These are phyloP conservation scores for Boletus subparvulus DNA, from an alignment of 768 basidiomycete species.

Conservation along the genomic window DNA sequence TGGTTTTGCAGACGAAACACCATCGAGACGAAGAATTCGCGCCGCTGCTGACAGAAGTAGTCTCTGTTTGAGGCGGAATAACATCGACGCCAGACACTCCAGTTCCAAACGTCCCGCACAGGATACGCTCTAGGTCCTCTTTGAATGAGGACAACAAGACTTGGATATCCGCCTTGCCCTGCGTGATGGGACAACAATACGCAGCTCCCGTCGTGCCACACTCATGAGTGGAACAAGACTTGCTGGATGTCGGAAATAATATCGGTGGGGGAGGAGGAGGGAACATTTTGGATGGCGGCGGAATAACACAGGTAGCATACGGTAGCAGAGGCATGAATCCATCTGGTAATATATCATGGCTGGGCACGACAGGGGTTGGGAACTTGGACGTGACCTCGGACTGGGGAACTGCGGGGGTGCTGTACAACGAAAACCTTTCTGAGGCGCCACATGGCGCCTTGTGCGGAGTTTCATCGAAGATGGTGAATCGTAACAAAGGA, in stretches of 20 bases:
- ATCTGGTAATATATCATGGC: background rate
- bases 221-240: background rate
- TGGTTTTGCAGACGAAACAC: slow-evolving; percentile 33
- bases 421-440: slow-evolving; percentile 9
- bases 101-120: slow-evolving; percentile 38
- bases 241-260: background rate
- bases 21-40: slow-evolving; percentile 10
- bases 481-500: slow-evolving; percentile 60
- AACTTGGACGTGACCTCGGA: background rate
- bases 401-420: background rate
- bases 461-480: slow-evolving; percentile 52
- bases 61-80: background rate
- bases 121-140: slow-evolving; percentile 47
- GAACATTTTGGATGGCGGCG: slow-evolving; percentile 5
- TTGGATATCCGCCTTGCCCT: slow-evolving; percentile 51
- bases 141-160: slow-evolving; percentile 51
- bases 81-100: background rate
- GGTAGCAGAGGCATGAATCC: slow-evolving; percentile 5
- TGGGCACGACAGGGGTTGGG: background rate
- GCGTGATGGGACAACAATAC: slow-evolving; percentile 44
- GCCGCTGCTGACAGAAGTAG: background rate
- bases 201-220: background rate
- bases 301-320: slow-evolving; percentile 13
- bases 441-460: slow-evolving; percentile 27
- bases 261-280: slow-evolving; percentile 1